Evolutionary conservation across 2,329 filamentous ascomycete species (phyloP), one percentile per base, ranked within the genome.

Genomic region (Hypoxylon sp.): DNA sequence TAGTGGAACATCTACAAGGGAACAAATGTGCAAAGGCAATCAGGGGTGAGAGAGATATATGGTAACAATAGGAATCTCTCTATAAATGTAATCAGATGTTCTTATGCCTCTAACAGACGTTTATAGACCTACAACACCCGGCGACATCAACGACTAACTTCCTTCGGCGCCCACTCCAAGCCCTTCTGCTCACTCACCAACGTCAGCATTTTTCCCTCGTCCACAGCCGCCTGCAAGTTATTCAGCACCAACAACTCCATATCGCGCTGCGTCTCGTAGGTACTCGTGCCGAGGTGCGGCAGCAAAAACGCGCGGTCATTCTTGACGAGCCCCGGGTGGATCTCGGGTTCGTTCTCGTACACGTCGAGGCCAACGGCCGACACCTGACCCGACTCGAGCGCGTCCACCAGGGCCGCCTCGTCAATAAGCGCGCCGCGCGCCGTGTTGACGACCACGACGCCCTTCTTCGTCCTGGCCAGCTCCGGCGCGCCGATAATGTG

Each of bases 281-380:
- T 90, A 76, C 82, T 87, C 0, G 88, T 91, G 0, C 89, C 89
- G 78, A 91, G 84, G 71, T 91, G 89, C 34, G 89, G 89, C 44
- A 91, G 76, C 17, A 91, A 77, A 57, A 90, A 78, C 0, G 88
- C 87, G 65, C 85, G 81, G 4, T 83, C 83, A 68, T 89, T 90
- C 53, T 77, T 77, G 1, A 90, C 57, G 15, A 91, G 76, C 0
- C 84, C 84, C 1, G 85, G 84, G 67, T 91, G 86, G 4, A 91
- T 78, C 64, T 82, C 79, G 0, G 89, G 89, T 74, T 88, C 85
- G 51, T 76, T 68, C 71, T 88, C 85, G 56, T 82, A 88, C 8
- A 88, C 85, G 64, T 88, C 85, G 30, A 88, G 71, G 0, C 85
- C 86, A 0, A 79, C 83, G 2, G 82, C 81, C 61, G 80, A 82